phyloP scores from a whole-genome alignment of 2,329 filamentous ascomycete genomes.

The Orbilia ellipsospora region DNA sequence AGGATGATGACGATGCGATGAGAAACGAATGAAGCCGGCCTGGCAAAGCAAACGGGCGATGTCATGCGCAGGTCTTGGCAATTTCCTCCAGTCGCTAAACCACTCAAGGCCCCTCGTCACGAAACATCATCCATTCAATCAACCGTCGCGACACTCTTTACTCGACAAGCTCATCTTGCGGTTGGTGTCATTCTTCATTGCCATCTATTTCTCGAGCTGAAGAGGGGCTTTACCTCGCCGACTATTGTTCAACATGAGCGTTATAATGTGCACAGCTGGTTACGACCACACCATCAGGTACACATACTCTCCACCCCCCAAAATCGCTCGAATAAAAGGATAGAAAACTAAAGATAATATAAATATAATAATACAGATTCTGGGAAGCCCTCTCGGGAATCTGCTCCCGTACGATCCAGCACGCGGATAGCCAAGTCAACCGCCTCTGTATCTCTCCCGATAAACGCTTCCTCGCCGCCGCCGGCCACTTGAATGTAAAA shows the following conservation, averaged over 20 bases:
- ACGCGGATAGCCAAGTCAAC: slow-evolving; percentile 98
- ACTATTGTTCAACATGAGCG: slow-evolving; percentile 57
- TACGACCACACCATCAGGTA: slow-evolving; percentile 82
- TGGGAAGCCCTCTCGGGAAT: slow-evolving; percentile 99
- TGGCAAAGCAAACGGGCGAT: slow-evolving; percentile 13
- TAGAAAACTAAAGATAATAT: too few relatives aligned
- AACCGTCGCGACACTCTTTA: not conserved
- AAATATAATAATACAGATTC: slow-evolving; percentile 71
- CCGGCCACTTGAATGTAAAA: slow-evolving; percentile 84
- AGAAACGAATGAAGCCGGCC: not conserved
- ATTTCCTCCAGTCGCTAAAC: not conserved
- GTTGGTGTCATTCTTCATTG: too few relatives aligned
- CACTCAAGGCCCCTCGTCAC: not conserved
- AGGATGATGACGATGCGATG: slow-evolving; percentile 21
- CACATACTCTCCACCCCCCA: slow-evolving; percentile 56
- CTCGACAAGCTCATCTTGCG: not conserved
- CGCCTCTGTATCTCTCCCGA: slow-evolving; percentile 97
- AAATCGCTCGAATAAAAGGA: slow-evolving; percentile 7
- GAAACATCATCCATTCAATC: not conserved
- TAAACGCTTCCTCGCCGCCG: slow-evolving; percentile 87
- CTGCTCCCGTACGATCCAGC: slow-evolving; percentile 96
- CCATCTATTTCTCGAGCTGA: too few relatives aligned
- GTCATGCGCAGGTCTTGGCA: slow-evolving; percentile 49
- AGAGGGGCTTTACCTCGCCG: too few relatives aligned
- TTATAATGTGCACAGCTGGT: slow-evolving; percentile 68